Evolutionary conservation across 208 protist genomes (phyloP), one percentile per base, ranked within the genome.

Genomic region (Crithidia brevicula): DNA sequence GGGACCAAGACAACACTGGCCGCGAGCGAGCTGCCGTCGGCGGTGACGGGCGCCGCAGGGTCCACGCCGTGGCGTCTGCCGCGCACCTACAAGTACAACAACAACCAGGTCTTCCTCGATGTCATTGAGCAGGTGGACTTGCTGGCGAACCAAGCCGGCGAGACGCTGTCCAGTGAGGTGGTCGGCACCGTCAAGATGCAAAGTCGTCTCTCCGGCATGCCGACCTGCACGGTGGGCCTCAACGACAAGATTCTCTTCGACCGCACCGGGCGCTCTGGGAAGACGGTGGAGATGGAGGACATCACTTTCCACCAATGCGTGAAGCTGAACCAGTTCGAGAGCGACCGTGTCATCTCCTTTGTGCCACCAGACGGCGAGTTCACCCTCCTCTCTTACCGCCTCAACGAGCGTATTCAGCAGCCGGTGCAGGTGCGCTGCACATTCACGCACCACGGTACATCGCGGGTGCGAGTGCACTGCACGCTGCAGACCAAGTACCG

Each of bases 241-340:
- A 99, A 99, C 64, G 98, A 99, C 78, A 99, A 99, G 67, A 67
- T 98, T 2, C 64, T 98, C 51, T 85, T 92, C 40, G 86, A 87
- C 54, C 51, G 84, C 33, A 57, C 63, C 7, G 83, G 82, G 15
- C 77, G 78, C 42, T 71, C 61, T 72, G 72, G 77, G 28, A 74
- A 73, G 56, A 51, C 77, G 42, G 73, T 94, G 4, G 85, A 93
- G 33, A 85, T 99, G 79, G 99, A 99, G 49, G 98, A 99, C 77
- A 83, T 98, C 33, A 98, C 96, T 38, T 99, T 99, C 74, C 99
- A 99, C 77, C 97, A 98, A 68, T 99, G 98, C 71, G 99, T 99
- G 11, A 83, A 92, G 47, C 88, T 99, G 18, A 95, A 95, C 68
- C 94, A 97, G 68, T 99, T 99, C 64, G 98, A 99, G 66, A 94